These are phyloP conservation scores for Phytophthora agathidicida DNA, from an alignment of 352 stramenopile species.

Conservation along the genomic window DNA sequence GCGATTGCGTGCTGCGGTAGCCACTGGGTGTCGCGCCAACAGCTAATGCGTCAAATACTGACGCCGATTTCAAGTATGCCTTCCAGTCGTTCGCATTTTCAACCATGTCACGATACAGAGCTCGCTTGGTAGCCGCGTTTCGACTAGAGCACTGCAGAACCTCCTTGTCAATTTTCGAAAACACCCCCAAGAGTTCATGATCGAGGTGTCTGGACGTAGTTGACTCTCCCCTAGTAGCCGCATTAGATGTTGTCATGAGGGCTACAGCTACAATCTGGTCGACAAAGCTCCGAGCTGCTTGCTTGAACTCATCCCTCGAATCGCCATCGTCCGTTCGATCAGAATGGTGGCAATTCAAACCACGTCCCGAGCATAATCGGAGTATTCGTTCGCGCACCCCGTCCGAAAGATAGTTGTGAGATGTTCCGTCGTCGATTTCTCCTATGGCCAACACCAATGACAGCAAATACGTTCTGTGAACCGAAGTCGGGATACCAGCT, in stretches of 20 bases:
- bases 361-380: conserved; percentile 8
- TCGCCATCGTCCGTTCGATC: not conserved
- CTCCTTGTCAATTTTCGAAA: conserved; percentile 28
- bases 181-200: conserved; percentile 15
- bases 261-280: conserved; percentile 6
- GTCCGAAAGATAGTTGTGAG: not conserved
- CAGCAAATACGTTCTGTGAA: conserved; percentile 39
- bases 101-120: conserved; percentile 40
- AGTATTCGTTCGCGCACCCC: conserved; percentile 17
- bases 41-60: not conserved
- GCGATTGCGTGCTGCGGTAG: not conserved
- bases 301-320: not conserved
- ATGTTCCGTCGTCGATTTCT: conserved; percentile 7
- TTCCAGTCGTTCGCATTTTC: conserved; percentile 34
- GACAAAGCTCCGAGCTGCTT: conserved; percentile 20
- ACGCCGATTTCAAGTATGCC: conserved; percentile 23
- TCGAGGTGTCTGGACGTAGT: conserved; percentile 7
- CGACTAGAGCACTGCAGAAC: conserved; percentile 4
- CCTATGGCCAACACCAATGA: conserved; percentile 17
- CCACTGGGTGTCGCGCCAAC: not conserved
- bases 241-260: not conserved
- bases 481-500: conserved; percentile 25
- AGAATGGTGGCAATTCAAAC: conserved; percentile 15
- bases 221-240: not conserved
- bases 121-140: not conserved